Evolutionary conservation across 805 yeast genomes (phyloP), one percentile per base, ranked within the genome.

Genomic region (Candida chilensis): DNA sequence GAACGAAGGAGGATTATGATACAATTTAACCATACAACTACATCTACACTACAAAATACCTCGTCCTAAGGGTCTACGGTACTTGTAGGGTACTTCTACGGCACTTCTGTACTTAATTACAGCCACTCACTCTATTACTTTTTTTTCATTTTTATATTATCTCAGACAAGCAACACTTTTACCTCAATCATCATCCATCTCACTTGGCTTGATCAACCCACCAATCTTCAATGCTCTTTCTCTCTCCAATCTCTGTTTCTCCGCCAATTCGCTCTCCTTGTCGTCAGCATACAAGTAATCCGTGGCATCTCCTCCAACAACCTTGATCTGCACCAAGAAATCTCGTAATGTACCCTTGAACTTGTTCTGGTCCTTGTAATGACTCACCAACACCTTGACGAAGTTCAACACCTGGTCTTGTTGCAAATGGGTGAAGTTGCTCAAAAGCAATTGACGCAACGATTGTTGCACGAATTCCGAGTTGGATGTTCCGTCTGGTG

Each of bases 281-380:
- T 90, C 98, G 48, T 92, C 97, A 8, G 94, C 94, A 57, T 79
- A 90, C 52, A 90, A 65, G 52, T 92, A 92, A 52, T 88, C 96
- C 15, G 95, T 86, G 33, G 94, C 78, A 52, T 85, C 95, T 18
- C 97, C 97, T 36, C 97, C 98, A 48, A 72, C 75, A 58, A 90
- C 95, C 59, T 87, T 88, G 54, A 90, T 84, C 63, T 92, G 97
- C 26, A 92, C 94, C 52, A 92, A 70, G 73, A 92, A 92, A 59
- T 92, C 99, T 57, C 97, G 79, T 44, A 92, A 66, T 8, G 82
- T 79, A 31, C 85, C 85, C 56, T 76, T 78, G 64, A 92, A 92
- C 50, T 75, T 81, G 38, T 55, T 52, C 36, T 77, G 78, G 45
- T 85, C 92, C 35, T 71, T 76, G 49, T 85, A 85, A 32, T 79